Percentiles rank a stretch among this genome's conserved stretches.
phyloP scores from a whole-genome alignment of 2,329 filamentous ascomycete genomes.

The Cadophora sp. region DNA sequence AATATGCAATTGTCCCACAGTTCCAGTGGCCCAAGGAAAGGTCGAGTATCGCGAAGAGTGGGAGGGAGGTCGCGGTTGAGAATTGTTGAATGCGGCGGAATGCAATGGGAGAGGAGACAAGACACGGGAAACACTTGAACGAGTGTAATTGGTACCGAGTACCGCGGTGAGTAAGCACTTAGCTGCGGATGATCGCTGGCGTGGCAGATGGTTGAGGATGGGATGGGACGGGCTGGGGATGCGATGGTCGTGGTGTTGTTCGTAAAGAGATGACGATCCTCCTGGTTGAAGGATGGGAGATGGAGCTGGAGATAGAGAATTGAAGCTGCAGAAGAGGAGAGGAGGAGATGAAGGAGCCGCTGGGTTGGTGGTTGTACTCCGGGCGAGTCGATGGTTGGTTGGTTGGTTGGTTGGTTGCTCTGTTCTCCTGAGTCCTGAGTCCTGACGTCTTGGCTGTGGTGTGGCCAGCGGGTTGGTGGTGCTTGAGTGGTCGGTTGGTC shows the following conservation, averaged over 20 bases:
- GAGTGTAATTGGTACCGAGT: slow-evolving; percentile 63
- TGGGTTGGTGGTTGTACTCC: not conserved
- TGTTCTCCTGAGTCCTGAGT: slow-evolving; percentile 7
- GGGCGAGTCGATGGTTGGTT: not conserved
- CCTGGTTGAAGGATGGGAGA: not conserved
- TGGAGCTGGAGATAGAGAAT: not conserved
- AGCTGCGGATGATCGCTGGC: slow-evolving; percentile 6
- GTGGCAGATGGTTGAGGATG: not conserved
- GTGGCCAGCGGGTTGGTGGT: no score
- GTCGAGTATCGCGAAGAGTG: not conserved
- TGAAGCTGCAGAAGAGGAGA: not conserved
- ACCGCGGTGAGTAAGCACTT: slow-evolving; percentile 44
- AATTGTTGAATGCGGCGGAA: slow-evolving; percentile 8
- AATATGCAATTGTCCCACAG: not conserved
- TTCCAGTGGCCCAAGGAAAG: not conserved
- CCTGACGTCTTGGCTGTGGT: slow-evolving; percentile 9
- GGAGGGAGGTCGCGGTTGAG: not conserved
- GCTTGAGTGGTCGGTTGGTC: no score
- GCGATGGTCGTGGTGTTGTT: not conserved
- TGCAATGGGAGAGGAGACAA: not conserved
- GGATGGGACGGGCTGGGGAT: no score
- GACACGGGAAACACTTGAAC: slow-evolving; percentile 40
- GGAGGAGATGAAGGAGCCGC: no score
- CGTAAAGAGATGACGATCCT: slow-evolving; percentile 12
- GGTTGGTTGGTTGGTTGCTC: no score